A percentile compares a stretch with the other conserved stretches of the same genome.
These are phyloP conservation scores for Fusarium sp. DNA, from an alignment of 2,329 filamentous ascomycete genomes.

Conservation along the genomic window DNA sequence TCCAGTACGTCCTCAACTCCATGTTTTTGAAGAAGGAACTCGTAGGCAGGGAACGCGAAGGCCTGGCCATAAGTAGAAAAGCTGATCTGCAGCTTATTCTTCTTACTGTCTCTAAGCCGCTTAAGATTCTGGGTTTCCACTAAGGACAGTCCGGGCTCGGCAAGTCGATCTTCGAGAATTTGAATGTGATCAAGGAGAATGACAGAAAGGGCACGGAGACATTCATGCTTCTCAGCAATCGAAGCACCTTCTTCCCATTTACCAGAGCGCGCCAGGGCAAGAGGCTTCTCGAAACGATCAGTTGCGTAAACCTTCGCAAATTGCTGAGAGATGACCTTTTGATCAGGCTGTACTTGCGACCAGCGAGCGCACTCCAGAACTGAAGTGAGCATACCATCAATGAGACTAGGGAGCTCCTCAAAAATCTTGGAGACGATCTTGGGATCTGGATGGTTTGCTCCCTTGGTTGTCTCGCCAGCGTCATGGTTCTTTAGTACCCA, in stretches of 20 bases:
- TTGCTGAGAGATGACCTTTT: slow-evolving; percentile 57
- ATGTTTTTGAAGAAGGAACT: slow-evolving; percentile 76
- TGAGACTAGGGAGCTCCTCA: slow-evolving; percentile 61
- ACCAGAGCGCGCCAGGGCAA: slow-evolving; percentile 64
- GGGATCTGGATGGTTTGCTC: slow-evolving; percentile 51
- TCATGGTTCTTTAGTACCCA: slow-evolving; percentile 64
- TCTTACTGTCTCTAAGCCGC: slow-evolving; percentile 55
- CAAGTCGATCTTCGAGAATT: slow-evolving; percentile 47
- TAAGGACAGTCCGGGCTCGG: slow-evolving; percentile 45
- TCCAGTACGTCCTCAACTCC: slow-evolving; percentile 76
- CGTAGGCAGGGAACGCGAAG: slow-evolving; percentile 83
- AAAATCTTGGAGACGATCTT: slow-evolving; percentile 59
- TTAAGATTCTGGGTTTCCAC: slow-evolving; percentile 48
- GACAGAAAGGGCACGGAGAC: slow-evolving; percentile 66
- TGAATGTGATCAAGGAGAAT: slow-evolving; percentile 66
- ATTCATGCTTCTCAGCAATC: slow-evolving; percentile 68
- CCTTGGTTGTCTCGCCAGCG: slow-evolving; percentile 48
- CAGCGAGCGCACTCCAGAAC: slow-evolving; percentile 65
- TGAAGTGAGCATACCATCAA: slow-evolving; percentile 65
- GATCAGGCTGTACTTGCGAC: slow-evolving; percentile 58
- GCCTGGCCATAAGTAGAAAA: slow-evolving; percentile 73
- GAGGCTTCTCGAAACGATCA: slow-evolving; percentile 64
- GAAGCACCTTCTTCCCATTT: slow-evolving; percentile 69
- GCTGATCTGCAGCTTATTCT: slow-evolving; percentile 60
- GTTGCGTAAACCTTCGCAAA: slow-evolving; percentile 61